phyloP scores from a whole-genome alignment of 139 green algal genomes.

The Coelastrella sp. region DNA sequence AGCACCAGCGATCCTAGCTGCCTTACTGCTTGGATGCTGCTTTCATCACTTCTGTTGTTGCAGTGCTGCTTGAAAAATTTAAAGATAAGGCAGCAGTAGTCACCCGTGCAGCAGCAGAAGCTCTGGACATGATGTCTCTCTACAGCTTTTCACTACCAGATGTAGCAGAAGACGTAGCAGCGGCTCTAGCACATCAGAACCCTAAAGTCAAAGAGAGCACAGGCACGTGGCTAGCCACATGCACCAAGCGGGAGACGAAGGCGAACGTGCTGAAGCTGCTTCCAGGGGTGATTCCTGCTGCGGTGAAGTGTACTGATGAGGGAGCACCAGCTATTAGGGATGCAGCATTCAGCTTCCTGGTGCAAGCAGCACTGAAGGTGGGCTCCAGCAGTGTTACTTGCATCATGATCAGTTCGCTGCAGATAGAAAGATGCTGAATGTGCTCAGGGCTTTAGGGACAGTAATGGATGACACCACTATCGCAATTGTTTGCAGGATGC shows the following conservation, averaged over 20 bases:
- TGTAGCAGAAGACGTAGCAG: conserved; percentile 70
- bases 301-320: conserved; percentile 80
- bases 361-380: conserved; percentile 78
- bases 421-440: too few species aligned
- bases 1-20: too few species aligned
- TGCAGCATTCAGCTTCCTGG: conserved; percentile 75
- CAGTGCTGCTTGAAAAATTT: conserved; percentile 86
- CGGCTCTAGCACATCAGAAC: conserved; percentile 83
- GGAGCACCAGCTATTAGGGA: conserved; percentile 80
- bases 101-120: conserved; percentile 62
- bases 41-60: background rate
- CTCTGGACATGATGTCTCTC: conserved; percentile 77
- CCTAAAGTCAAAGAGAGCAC: conserved; percentile 74
- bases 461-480: too few species aligned
- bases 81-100: conserved; percentile 94
- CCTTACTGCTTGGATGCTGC: too few species aligned
- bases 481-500: too few species aligned
- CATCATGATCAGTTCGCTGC: too few species aligned
- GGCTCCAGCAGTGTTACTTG: too few species aligned
- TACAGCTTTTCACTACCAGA: conserved; percentile 84
- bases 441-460: too few species aligned
- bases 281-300: conserved; percentile 68
- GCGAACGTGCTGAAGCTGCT: conserved; percentile 58
- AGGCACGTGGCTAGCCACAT: conserved; percentile 34
- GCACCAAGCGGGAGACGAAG: conserved; percentile 55